These are phyloP conservation scores for Cyberlindnera mycetangii DNA, from an alignment of 805 yeast genomes.

Conservation along the genomic window DNA sequence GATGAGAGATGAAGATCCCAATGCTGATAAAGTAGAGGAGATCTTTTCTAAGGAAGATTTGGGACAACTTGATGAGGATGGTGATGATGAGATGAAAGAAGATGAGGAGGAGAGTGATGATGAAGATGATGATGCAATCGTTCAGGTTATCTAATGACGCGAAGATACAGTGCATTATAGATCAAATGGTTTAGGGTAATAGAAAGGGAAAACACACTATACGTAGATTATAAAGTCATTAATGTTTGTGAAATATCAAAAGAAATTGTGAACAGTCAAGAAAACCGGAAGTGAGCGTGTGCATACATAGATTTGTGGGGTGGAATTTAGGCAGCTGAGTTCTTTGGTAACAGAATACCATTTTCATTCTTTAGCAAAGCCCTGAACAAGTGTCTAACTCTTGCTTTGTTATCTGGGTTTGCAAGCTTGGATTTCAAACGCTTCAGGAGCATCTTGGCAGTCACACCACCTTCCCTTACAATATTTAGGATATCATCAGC, in stretches of 20 bases:
- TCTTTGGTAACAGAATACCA: constrained; percentile 28
- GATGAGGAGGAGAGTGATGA: constrained; percentile 16
- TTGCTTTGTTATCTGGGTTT: constrained; percentile 60
- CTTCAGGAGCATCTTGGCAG: constrained; percentile 61
- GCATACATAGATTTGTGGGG: too few species aligned
- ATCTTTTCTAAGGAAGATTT: constrained; percentile 46
- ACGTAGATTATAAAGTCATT: too few species aligned
- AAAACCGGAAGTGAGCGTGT: background rate
- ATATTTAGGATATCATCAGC: constrained; percentile 68
- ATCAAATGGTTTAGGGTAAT: too few species aligned
- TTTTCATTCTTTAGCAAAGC: constrained; percentile 50
- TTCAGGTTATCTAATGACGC: constrained; percentile 12
- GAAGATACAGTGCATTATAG: background rate
- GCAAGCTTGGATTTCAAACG: constrained; percentile 60
- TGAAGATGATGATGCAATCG: constrained; percentile 25
- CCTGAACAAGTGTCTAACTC: constrained; percentile 56
- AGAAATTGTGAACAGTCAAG: background rate
- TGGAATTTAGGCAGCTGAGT: background rate
- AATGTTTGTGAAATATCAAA: too few species aligned
- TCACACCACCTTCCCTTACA: constrained; percentile 43
- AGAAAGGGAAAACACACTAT: too few species aligned
- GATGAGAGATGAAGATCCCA: constrained; percentile 79
- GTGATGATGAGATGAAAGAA: constrained; percentile 28
- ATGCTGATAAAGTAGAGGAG: constrained; percentile 43
- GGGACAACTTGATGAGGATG: constrained; percentile 36